Conservation (phyloP, 164 flowering plant species). For the Saururus chinensis region DNA sequence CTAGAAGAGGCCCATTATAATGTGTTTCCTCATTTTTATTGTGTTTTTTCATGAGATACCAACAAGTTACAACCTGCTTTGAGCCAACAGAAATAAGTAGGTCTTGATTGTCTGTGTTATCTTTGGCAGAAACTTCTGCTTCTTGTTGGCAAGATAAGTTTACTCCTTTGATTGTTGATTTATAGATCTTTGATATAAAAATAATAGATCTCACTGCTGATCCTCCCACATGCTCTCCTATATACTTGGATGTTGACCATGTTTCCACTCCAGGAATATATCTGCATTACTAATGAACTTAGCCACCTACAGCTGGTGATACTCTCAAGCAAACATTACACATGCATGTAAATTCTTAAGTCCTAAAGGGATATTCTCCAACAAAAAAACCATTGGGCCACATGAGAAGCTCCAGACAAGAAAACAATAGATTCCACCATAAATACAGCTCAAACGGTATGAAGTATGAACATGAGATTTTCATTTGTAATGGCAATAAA, state of each 20-base stretch:
- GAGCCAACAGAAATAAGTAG: slow-evolving; percentile 94
- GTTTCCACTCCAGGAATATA: slow-evolving; percentile 34
- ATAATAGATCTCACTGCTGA: slow-evolving; percentile 92
- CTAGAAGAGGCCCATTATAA: slow-evolving; percentile 10
- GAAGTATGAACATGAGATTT: too few species aligned
- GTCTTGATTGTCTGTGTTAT: slow-evolving; percentile 29
- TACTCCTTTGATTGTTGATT: slow-evolving; percentile 9
- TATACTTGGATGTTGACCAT: slow-evolving; percentile 67
- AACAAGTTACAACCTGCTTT: slow-evolving; percentile 80
- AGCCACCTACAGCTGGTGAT: not conserved
- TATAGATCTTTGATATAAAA: slow-evolving; percentile 49
- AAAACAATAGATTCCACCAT: too few species aligned
- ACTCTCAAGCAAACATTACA: slow-evolving; percentile 3
- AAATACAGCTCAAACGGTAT: too few species aligned
- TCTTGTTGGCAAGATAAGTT: slow-evolving; percentile 10
- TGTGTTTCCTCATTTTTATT: slow-evolving; percentile 19
- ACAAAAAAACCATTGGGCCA: too few species aligned
- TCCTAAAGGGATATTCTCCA: too few species aligned
- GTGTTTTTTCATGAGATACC: slow-evolving; percentile 45
- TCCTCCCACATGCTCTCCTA: slow-evolving; percentile 99
- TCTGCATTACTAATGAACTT: slow-evolving; percentile 23
- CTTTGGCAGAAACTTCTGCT: slow-evolving; percentile 7
- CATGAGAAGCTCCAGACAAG: too few species aligned
- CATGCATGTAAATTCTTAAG: not conserved
- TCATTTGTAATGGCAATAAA: not conserved